Conservation (phyloP, 805 yeast species). For the Cyberlindnera maritima region DNA sequence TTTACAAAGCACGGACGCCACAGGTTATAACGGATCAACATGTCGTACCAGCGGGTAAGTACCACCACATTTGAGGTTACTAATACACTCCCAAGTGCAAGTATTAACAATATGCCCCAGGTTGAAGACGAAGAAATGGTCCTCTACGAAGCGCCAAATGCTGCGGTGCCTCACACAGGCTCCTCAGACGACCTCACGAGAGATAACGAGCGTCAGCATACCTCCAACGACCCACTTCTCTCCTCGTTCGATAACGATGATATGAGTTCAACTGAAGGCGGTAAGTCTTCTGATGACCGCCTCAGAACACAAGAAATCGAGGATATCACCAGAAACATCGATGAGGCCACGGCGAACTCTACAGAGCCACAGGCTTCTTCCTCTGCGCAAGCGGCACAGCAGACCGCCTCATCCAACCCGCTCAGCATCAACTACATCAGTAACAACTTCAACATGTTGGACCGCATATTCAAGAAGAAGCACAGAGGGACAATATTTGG, state of each 20-base stretch:
- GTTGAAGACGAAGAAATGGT: conserved; percentile 10
- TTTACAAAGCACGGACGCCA: neutral
- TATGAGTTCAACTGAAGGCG: conserved; percentile 1
- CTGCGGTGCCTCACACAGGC: conserved; percentile 1
- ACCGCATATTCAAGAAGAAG: conserved; percentile 32
- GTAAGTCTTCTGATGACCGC: conserved; percentile 13
- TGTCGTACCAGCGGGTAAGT: conserved; percentile 4
- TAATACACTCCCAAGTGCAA: neutral
- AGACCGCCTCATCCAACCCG: neutral
- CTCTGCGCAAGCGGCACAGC: neutral
- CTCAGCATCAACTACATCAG: conserved; percentile 27
- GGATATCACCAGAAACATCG: conserved; percentile 8
- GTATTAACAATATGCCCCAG: neutral
- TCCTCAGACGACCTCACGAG: conserved; percentile 6
- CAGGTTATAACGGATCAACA: neutral
- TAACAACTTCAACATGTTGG: conserved; percentile 38
- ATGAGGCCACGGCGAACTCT: conserved; percentile 5
- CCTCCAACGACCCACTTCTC: conserved; percentile 11
- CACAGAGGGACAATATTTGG: conserved; percentile 10
- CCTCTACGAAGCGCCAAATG: conserved; percentile 7
- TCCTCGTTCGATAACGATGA: conserved; percentile 12
- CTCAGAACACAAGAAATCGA: conserved; percentile 7
- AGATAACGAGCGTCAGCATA: neutral
- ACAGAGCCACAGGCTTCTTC: conserved; percentile 6
- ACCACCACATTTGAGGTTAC: neutral